Percentiles rank a stretch among this genome's conserved stretches.
Conservation (phyloP, 2,329 filamentous ascomycete species). For the Ascocoryne sarcoides region DNA sequence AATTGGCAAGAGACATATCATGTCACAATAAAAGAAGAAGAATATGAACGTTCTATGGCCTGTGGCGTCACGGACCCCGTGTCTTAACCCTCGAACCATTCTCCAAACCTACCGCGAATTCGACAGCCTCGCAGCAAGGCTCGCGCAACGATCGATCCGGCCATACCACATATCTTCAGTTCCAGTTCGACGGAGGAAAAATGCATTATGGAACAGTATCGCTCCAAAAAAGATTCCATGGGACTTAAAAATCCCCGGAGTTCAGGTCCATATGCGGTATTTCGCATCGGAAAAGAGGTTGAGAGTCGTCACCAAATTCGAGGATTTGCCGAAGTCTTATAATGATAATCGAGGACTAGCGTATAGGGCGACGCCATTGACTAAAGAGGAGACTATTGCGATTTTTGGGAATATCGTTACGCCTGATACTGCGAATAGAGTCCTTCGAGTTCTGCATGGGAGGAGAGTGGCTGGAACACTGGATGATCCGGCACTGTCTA, state of each 20-base stretch:
- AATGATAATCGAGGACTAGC: conserved; percentile 45
- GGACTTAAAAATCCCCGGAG: too few species aligned
- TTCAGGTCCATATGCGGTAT: background rate
- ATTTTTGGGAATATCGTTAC: conserved; percentile 44
- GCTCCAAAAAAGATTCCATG: too few species aligned
- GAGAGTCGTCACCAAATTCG: conserved; percentile 41
- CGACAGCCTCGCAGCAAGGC: conserved; percentile 18
- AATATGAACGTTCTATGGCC: conserved; percentile 24
- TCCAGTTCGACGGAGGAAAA: background rate
- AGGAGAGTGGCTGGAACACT: conserved; percentile 55
- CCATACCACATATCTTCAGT: conserved; percentile 9
- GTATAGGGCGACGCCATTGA: conserved; percentile 43
- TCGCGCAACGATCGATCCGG: conserved; percentile 13
- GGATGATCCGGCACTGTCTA: conserved; percentile 43
- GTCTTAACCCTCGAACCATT: conserved; percentile 15
- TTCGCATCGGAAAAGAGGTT: conserved; percentile 3
- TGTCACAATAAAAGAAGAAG: conserved; percentile 6
- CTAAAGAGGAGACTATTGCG: conserved; percentile 35
- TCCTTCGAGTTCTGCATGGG: conserved; percentile 52
- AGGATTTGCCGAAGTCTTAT: conserved; percentile 49
- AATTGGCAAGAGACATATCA: conserved; percentile 8
- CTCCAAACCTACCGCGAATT: conserved; percentile 18
- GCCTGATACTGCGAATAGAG: conserved; percentile 38
- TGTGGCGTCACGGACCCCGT: conserved; percentile 17
- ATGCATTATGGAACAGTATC: too few species aligned